phyloP scores from a whole-genome alignment of 2,329 filamentous ascomycete genomes.

The Pseudogymnoascus sp. region DNA sequence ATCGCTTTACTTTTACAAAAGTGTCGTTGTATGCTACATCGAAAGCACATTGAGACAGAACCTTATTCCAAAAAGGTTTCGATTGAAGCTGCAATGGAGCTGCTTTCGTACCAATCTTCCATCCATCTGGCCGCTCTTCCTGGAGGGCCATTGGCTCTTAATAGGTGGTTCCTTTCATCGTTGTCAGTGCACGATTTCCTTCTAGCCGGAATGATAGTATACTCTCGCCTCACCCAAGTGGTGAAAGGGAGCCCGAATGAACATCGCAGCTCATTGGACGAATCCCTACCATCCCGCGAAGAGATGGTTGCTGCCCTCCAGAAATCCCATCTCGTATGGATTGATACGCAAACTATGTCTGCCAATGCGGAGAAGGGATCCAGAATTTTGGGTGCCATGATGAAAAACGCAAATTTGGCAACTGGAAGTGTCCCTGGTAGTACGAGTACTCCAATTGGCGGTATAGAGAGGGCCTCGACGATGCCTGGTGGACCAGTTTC shows the following conservation, averaged over 20 bases:
- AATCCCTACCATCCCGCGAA: neutral
- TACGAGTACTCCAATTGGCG: neutral
- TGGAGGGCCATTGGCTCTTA: slow-evolving; percentile 44
- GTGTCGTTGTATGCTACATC: slow-evolving; percentile 47
- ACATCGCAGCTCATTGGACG: neutral
- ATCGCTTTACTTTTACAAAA: slow-evolving; percentile 47
- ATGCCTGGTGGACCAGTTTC: neutral
- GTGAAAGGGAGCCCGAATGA: slow-evolving; percentile 9
- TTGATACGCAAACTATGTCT: neutral
- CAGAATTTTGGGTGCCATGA: slow-evolving; percentile 17
- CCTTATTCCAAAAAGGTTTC: slow-evolving; percentile 46
- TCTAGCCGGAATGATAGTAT: slow-evolving; percentile 53
- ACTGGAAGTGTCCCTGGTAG: neutral
- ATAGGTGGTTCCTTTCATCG: slow-evolving; percentile 51
- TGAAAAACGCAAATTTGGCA: slow-evolving; percentile 17
- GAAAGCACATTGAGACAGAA: slow-evolving; percentile 43
- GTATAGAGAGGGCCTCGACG: neutral
- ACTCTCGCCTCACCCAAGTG: slow-evolving; percentile 32
- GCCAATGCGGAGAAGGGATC: slow-evolving; percentile 17
- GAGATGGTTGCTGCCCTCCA: slow-evolving; percentile 17
- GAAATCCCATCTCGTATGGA: slow-evolving; percentile 19
- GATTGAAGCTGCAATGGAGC: slow-evolving; percentile 40
- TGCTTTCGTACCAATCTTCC: slow-evolving; percentile 41
- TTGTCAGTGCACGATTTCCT: slow-evolving; percentile 54
- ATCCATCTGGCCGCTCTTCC: slow-evolving; percentile 45